Conservation (phyloP, 2,329 filamentous ascomycete genomes). For the Dactylellina parvicollis region DNA sequence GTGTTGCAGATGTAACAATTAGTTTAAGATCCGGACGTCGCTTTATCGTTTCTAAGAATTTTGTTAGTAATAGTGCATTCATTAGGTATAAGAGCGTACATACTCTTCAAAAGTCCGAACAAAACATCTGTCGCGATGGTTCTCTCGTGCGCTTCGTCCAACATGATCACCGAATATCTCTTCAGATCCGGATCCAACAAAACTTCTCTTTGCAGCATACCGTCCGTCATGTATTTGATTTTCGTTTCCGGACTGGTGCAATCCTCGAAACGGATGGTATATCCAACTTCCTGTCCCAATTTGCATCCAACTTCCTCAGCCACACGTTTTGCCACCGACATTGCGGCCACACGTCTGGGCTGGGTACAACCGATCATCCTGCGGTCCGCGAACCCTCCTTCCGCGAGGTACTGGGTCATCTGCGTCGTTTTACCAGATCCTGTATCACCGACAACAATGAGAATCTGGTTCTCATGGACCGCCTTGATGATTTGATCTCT, state of each 20-base stretch:
- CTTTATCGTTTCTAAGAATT: slow-evolving; percentile 77
- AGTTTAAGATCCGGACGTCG: slow-evolving; percentile 87
- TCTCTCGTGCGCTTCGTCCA: slow-evolving; percentile 97
- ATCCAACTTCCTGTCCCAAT: slow-evolving; percentile 91
- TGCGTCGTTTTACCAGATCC: slow-evolving; percentile 98
- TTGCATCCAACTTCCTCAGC: slow-evolving; percentile 93
- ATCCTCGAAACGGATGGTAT: slow-evolving; percentile 97
- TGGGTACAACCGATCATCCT: slow-evolving; percentile 97
- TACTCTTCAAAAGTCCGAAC: slow-evolving; percentile 83
- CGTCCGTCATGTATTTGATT: slow-evolving; percentile 99
- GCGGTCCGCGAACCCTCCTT: slow-evolving; percentile 85
- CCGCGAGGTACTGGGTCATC: slow-evolving; percentile 91
- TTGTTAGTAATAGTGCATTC: too few species aligned
- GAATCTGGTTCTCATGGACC: slow-evolving; percentile 83
- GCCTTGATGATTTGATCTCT: slow-evolving; percentile 87
- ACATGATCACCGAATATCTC: slow-evolving; percentile 94
- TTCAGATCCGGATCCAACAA: slow-evolving; percentile 88
- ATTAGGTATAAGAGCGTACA: background rate
- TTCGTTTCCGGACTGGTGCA: slow-evolving; percentile 85
- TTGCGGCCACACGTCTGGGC: slow-evolving; percentile 93
- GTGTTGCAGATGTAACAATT: slow-evolving; percentile 94
- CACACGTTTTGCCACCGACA: slow-evolving; percentile 97
- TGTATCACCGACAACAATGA: slow-evolving; percentile 97
- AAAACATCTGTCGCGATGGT: slow-evolving; percentile 96
- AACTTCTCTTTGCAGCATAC: slow-evolving; percentile 96